Evolutionary conservation across 2,329 filamentous ascomycete genomes (phyloP).

Genomic region (Xylariaceae sp.): DNA sequence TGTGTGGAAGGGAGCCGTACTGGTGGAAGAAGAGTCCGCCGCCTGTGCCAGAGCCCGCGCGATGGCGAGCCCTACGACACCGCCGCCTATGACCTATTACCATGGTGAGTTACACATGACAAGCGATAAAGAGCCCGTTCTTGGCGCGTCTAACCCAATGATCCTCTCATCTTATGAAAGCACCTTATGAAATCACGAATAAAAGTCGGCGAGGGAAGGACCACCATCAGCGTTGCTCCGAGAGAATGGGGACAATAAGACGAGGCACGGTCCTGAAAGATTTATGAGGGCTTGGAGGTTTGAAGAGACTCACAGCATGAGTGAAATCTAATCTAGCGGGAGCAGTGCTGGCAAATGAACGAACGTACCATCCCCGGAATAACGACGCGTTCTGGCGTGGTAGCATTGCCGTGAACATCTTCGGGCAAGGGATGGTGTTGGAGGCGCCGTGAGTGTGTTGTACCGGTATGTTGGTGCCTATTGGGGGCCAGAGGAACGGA

Average conservation of each 20-base stretch:
- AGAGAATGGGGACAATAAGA: not conserved
- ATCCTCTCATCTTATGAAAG: not conserved
- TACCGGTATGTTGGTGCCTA: not conserved
- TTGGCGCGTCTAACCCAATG: not conserved
- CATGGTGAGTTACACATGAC: not conserved
- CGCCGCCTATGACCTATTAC: constrained; percentile 52
- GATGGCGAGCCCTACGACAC: constrained; percentile 74
- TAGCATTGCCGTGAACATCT: constrained; percentile 15
- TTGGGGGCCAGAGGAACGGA: not conserved
- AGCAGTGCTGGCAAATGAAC: constrained; percentile 31
- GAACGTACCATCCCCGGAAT: not conserved
- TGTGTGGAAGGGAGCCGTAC: constrained; percentile 49
- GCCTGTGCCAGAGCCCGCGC: constrained; percentile 63
- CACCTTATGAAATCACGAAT: not conserved
- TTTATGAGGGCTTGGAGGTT: not conserved
- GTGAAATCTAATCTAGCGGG: constrained; percentile 33
- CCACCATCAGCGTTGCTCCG: not conserved
- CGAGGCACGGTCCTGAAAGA: not conserved
- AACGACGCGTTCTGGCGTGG: constrained; percentile 5
- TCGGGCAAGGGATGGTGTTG: not conserved
- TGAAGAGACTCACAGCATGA: constrained; percentile 33
- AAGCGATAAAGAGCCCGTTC: not conserved
- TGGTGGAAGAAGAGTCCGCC: constrained; percentile 37
- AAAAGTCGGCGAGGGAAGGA: not conserved
- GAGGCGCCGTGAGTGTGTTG: not conserved